Conservation (phyloP, 2,329 filamentous ascomycete species). For the Penicillium sp. region DNA sequence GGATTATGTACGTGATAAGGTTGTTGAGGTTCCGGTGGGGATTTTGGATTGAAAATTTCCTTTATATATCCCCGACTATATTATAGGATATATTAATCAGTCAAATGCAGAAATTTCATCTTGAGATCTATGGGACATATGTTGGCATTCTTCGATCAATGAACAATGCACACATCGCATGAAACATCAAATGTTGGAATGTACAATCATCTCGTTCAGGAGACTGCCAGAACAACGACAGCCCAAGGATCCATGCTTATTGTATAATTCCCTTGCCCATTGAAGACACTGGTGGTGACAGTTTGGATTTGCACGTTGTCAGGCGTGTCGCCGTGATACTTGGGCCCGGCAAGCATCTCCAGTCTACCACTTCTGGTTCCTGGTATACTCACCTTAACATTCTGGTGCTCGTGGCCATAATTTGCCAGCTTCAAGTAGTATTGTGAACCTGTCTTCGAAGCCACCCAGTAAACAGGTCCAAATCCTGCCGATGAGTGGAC, state of each 20-base stretch:
- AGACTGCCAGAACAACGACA: slow-evolving; percentile 27
- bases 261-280: slow-evolving; percentile 18
- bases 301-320: slow-evolving; percentile 22
- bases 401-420: slow-evolving; percentile 26
- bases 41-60: not conserved
- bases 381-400: slow-evolving; percentile 29
- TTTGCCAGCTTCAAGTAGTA: slow-evolving; percentile 36
- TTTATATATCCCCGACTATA: too few species aligned
- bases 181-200: not conserved
- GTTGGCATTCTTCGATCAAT: not conserved
- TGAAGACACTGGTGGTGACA: slow-evolving; percentile 10
- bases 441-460: slow-evolving; percentile 23
- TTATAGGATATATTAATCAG: not conserved
- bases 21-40: slow-evolving; percentile 43
- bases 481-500: slow-evolving; percentile 29
- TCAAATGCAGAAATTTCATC: not conserved
- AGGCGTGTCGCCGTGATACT: slow-evolving; percentile 23
- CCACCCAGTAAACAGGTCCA: slow-evolving; percentile 39
- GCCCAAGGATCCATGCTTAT: slow-evolving; percentile 28
- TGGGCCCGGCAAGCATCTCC: slow-evolving; percentile 26
- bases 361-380: slow-evolving; percentile 22
- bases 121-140: not conserved
- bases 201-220: slow-evolving; percentile 7
- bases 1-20: slow-evolving; percentile 50
- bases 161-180: not conserved